Evolutionary conservation across 495 filamentous ascomycete genomes (phyloP).

Genomic region (Trichoderma erinaceum): DNA sequence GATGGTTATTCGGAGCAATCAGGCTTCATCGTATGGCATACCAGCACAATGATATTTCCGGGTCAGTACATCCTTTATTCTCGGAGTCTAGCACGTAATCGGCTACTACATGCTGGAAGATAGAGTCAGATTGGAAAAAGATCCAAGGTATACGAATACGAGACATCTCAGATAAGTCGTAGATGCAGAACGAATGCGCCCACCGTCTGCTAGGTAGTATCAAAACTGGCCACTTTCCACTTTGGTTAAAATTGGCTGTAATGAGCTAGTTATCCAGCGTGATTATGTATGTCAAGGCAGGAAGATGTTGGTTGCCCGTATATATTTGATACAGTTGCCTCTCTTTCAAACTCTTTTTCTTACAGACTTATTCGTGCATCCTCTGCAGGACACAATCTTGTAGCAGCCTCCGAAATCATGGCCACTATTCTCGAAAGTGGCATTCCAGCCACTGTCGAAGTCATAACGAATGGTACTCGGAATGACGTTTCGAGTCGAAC

Average conservation of each 20-base stretch:
- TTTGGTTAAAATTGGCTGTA: no score
- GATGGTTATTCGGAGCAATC: not conserved
- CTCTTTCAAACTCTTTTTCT: not conserved
- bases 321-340: not conserved
- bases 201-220: no score
- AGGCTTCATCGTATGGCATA: not conserved
- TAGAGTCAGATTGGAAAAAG: not conserved
- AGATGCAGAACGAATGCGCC: not conserved
- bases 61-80: no score
- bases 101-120: not conserved
- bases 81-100: conserved; percentile 13
- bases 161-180: not conserved
- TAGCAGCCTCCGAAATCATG: not conserved
- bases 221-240: no score
- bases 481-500: not conserved
- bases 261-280: no score
- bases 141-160: not conserved
- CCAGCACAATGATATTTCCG: not conserved
- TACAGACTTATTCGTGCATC: not conserved
- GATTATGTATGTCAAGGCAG: no score
- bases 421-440: not conserved
- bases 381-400: not conserved
- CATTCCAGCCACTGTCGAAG: not conserved
- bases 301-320: not conserved
- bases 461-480: not conserved